These are phyloP conservation scores for Berkeleyomyces basicola DNA, from an alignment of 2,329 filamentous ascomycete genomes.

Conservation along the genomic window DNA sequence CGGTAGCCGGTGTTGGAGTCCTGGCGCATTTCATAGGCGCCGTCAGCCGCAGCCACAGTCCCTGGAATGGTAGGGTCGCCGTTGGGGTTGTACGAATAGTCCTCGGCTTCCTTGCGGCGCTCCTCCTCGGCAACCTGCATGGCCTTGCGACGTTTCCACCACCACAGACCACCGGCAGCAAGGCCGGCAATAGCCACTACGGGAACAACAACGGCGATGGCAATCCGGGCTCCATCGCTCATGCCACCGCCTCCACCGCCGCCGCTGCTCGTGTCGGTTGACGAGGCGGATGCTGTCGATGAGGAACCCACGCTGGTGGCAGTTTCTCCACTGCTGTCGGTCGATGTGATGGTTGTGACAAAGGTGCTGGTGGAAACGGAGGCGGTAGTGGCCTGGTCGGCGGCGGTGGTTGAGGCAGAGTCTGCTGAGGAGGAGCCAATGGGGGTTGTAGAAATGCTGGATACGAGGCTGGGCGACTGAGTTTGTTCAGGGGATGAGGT, in stretches of 20 bases:
- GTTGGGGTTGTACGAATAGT: constrained; percentile 97
- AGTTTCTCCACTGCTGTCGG: constrained; percentile 1
- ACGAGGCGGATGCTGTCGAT: constrained; percentile 19
- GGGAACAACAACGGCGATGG: constrained; percentile 84
- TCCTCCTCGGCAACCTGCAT: constrained; percentile 73
- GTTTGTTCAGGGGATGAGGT: neutral
- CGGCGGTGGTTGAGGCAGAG: constrained; percentile 10
- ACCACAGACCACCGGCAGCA: constrained; percentile 57
- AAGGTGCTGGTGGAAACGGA: constrained; percentile 15
- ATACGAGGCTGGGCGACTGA: neutral
- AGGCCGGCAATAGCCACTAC: constrained; percentile 76
- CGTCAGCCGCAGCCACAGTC: constrained; percentile 30
- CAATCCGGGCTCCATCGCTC: constrained; percentile 53
- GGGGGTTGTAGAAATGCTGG: constrained; percentile 14
- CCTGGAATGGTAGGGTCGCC: constrained; percentile 62
- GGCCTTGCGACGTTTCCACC: constrained; percentile 80
- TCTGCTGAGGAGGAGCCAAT: constrained; percentile 12
- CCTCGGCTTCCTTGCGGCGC: constrained; percentile 87
- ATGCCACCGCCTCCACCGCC: constrained; percentile 25
- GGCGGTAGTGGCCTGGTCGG: constrained; percentile 12
- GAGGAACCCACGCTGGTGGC: constrained; percentile 14
- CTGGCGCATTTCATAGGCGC: constrained; percentile 59
- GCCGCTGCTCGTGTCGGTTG: constrained; percentile 18
- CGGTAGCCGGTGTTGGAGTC: constrained; percentile 67
- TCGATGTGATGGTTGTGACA: constrained; percentile 17